A percentile compares a stretch with the other conserved stretches of the same genome.
Evolutionary conservation across 257 asterid species (phyloP).

Genomic region (Salvia rosmarinus): DNA sequence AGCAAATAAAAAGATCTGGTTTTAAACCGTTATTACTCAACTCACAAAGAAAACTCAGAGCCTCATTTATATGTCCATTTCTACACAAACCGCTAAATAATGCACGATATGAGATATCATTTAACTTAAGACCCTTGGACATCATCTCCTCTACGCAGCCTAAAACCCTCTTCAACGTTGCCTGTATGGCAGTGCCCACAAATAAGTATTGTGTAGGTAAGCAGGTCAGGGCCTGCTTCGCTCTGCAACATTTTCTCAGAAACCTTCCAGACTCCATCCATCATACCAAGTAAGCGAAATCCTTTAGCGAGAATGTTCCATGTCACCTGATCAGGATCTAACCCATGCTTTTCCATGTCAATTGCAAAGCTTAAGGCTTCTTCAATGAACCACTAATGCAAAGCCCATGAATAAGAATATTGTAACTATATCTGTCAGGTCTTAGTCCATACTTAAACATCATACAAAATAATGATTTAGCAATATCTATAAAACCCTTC

Average conservation of each 20-base stretch:
- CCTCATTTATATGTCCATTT: slow-evolving; percentile 56
- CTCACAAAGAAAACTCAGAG: slow-evolving; percentile 57
- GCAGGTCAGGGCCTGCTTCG: slow-evolving; percentile 49
- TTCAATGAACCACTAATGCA: slow-evolving; percentile 61
- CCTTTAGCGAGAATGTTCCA: slow-evolving; percentile 74
- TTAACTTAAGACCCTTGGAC: slow-evolving; percentile 52
- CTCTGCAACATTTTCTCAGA: slow-evolving; percentile 38
- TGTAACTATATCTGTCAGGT: slow-evolving; percentile 74
- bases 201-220: slow-evolving; percentile 55
- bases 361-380: slow-evolving; percentile 63
- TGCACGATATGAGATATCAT: slow-evolving; percentile 45
- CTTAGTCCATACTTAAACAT: slow-evolving; percentile 68
- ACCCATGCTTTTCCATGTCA: slow-evolving; percentile 75
- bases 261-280: slow-evolving; percentile 47
- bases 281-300: slow-evolving; percentile 63
- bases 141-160: slow-evolving; percentile 62
- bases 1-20: slow-evolving; percentile 62
- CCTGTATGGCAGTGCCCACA: slow-evolving; percentile 66
- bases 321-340: slow-evolving; percentile 72
- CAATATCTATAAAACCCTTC: slow-evolving; percentile 59
- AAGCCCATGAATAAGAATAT: slow-evolving; percentile 70
- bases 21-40: slow-evolving; percentile 51
- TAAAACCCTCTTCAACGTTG: slow-evolving; percentile 54
- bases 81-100: slow-evolving; percentile 65
- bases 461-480: slow-evolving; percentile 70